A percentile compares a stretch with the other conserved stretches of the same genome.
Evolutionary conservation across 2,329 filamentous ascomycete genomes (phyloP).

Genomic region (Penicillium olsonii): DNA sequence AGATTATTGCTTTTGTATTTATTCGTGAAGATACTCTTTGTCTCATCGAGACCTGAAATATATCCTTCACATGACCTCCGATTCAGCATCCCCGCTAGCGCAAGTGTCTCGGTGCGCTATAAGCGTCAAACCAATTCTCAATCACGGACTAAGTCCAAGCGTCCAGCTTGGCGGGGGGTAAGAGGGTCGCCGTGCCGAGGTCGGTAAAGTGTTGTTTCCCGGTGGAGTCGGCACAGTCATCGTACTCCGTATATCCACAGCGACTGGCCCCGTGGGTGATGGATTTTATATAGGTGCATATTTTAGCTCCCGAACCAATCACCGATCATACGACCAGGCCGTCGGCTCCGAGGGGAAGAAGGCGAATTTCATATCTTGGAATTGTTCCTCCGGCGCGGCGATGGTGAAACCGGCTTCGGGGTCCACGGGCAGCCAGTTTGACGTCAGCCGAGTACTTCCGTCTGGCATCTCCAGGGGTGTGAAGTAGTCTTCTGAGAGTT

Average conservation of each 20-base stretch:
- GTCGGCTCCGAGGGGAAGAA: conserved; percentile 9
- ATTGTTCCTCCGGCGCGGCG: conserved; percentile 1
- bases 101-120: neutral
- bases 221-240: neutral
- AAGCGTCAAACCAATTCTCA: neutral
- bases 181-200: neutral
- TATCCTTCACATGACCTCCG: too few relatives aligned
- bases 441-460: conserved; percentile 31
- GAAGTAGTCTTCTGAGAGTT: conserved; percentile 12
- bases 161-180: too few relatives aligned
- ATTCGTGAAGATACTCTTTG: too few relatives aligned
- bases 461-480: conserved; percentile 37
- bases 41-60: too few relatives aligned
- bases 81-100: too few relatives aligned
- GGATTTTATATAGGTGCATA: neutral
- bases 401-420: conserved; percentile 32
- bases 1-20: too few relatives aligned
- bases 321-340: conserved; percentile 5
- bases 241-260: neutral
- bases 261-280: neutral
- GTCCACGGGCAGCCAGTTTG: conserved; percentile 37
- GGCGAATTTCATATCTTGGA: conserved; percentile 10
- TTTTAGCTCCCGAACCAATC: neutral
- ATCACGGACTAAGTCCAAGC: neutral
- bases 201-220: neutral